Conservation (phyloP, 306 rosid species). For the Sicyos edulis region DNA sequence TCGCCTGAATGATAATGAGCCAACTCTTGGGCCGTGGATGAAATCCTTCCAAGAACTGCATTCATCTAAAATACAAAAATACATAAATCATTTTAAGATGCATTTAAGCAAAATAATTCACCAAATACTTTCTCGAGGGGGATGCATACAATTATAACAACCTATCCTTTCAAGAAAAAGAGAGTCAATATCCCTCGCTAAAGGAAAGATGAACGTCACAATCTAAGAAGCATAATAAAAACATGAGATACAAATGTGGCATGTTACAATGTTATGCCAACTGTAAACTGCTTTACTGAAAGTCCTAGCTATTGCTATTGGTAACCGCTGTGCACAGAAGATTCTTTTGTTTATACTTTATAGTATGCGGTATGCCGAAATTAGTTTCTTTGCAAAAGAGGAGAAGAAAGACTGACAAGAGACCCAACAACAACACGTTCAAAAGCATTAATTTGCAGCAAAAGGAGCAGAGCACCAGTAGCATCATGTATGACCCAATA, state of each 20-base stretch:
- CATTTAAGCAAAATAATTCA: not conserved
- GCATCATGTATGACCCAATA: too few relatives aligned
- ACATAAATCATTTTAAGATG: not conserved
- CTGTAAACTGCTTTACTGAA: too few relatives aligned
- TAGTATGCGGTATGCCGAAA: too few relatives aligned
- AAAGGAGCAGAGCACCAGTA: too few relatives aligned
- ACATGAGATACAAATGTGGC: not conserved
- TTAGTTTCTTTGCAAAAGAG: too few relatives aligned
- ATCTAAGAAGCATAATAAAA: not conserved
- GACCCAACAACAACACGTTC: too few relatives aligned
- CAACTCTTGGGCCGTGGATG: slow-evolving; percentile 80
- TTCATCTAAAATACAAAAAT: slow-evolving; percentile 57
- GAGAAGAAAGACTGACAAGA: too few relatives aligned
- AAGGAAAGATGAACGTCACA: not conserved
- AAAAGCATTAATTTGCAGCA: too few relatives aligned
- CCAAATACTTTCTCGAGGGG: not conserved
- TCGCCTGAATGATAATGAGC: slow-evolving; percentile 97
- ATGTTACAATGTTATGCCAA: not conserved
- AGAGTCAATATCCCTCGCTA: not conserved
- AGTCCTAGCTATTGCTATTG: too few relatives aligned
- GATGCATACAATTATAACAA: not conserved
- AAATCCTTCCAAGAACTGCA: slow-evolving; percentile 83
- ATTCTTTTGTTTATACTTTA: too few relatives aligned
- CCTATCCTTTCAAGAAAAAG: not conserved
- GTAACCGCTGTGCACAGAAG: too few relatives aligned